phyloP scores from a whole-genome alignment of 2,329 filamentous ascomycete genomes.

The Penicillium capsulatum region DNA sequence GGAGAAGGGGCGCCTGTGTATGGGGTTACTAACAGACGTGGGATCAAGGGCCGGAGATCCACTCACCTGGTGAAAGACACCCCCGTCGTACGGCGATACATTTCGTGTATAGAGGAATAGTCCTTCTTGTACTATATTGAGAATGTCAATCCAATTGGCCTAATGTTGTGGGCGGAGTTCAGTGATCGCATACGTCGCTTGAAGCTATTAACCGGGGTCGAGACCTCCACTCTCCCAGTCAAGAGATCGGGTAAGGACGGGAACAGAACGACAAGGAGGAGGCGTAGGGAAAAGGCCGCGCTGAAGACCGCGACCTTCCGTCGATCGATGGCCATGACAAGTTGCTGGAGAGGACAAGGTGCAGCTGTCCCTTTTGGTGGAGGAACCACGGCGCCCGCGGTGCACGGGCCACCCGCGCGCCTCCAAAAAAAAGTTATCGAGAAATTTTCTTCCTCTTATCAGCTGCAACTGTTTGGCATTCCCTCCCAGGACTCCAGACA shows the following conservation, averaged over 20 bases:
- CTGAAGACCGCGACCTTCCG: slow-evolving; percentile 66
- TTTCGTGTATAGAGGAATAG: slow-evolving; percentile 94
- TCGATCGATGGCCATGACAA: slow-evolving; percentile 51
- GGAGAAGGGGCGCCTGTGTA: slow-evolving; percentile 72
- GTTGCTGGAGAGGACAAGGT: slow-evolving; percentile 1
- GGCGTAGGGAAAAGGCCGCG: slow-evolving; percentile 70
- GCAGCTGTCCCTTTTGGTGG: slow-evolving; percentile 17
- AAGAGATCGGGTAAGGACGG: slow-evolving; percentile 79
- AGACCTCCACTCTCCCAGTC: slow-evolving; percentile 89
- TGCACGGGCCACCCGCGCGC: slow-evolving; percentile 31
- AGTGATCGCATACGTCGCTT: slow-evolving; percentile 66
- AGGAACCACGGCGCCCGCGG: slow-evolving; percentile 21
- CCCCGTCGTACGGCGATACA: slow-evolving; percentile 94
- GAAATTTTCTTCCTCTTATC: slow-evolving; percentile 38
- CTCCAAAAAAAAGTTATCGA: slow-evolving; percentile 34
- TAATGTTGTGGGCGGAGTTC: neutral
- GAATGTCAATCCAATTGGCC: too few species aligned
- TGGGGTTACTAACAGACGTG: slow-evolving; percentile 7
- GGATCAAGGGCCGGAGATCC: neutral
- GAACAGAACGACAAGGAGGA: slow-evolving; percentile 75
- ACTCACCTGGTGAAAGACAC: slow-evolving; percentile 65
- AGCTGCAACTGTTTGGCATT: slow-evolving; percentile 23
- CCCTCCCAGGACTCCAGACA: slow-evolving; percentile 11
- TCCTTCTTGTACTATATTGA: slow-evolving; percentile 76
- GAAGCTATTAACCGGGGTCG: slow-evolving; percentile 95